Evolutionary conservation across 75 land plant genomes (phyloP).

Genomic region (Chamaecyparis obtusa): DNA sequence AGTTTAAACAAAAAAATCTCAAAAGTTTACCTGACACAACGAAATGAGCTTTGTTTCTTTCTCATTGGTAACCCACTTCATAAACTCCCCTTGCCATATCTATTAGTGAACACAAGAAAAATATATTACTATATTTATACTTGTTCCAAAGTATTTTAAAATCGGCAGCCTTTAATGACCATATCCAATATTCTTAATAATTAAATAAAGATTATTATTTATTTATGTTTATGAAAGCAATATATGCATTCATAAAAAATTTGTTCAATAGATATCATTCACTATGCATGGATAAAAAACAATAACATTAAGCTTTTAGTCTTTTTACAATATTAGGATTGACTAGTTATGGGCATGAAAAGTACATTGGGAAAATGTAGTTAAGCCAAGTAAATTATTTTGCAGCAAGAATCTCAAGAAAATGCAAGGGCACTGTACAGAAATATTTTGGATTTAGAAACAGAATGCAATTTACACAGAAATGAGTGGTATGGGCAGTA

Average conservation of each 20-base stretch:
- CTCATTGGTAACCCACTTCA: constrained; percentile 22
- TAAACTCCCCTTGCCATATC: constrained; percentile 27
- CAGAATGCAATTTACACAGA: not conserved
- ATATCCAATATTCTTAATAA: not conserved
- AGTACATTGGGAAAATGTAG: not conserved
- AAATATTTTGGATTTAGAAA: not conserved
- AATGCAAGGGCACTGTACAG: not conserved
- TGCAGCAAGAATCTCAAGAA: not conserved
- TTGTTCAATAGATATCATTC: not conserved
- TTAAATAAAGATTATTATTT: not conserved
- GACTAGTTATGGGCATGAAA: not conserved
- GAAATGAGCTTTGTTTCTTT: constrained; percentile 22
- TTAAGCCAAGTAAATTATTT: not conserved
- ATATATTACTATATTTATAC: not conserved
- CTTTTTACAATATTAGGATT: not conserved
- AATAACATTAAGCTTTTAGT: not conserved
- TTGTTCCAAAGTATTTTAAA: not conserved
- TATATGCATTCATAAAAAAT: not conserved
- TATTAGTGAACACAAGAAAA: not conserved
- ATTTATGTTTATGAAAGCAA: not conserved
- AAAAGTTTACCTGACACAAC: constrained; percentile 32
- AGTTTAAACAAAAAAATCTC: not conserved
- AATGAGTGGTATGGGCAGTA: not conserved
- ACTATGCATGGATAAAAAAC: not conserved
- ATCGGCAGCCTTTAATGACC: not conserved